Conservation (phyloP, 495 filamentous ascomycete species). For the Penicillium ochrochloron region DNA sequence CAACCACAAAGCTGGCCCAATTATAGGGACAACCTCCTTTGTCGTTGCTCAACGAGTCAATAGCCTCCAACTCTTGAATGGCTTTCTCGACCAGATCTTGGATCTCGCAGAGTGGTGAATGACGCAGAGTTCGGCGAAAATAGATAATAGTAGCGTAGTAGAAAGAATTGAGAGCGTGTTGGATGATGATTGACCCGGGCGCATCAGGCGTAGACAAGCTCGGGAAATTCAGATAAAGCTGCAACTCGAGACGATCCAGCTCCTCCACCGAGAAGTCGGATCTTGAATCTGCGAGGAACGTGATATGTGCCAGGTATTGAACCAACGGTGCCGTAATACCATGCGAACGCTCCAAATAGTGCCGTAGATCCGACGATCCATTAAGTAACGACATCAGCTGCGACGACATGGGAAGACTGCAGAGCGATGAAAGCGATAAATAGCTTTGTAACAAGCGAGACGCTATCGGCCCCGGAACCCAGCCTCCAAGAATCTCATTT, state of each 20-base stretch:
- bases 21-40: conserved; percentile 34
- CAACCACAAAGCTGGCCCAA: conserved; percentile 36
- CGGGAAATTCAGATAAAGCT: conserved; percentile 33
- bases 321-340: conserved; percentile 29
- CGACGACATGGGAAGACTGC: conserved; percentile 30
- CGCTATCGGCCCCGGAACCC: conserved; percentile 26
- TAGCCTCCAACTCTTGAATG: conserved; percentile 29
- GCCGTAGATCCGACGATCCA: conserved; percentile 23
- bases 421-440: conserved; percentile 33
- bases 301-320: conserved; percentile 29
- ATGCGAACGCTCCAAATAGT: conserved; percentile 34
- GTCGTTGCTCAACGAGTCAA: conserved; percentile 23
- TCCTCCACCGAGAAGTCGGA: conserved; percentile 13
- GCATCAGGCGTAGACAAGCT: conserved; percentile 14
- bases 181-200: conserved; percentile 25
- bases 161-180: conserved; percentile 35
- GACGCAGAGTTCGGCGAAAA: conserved; percentile 31
- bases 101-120: conserved; percentile 20
- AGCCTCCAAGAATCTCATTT: conserved; percentile 27
- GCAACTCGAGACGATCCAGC: conserved; percentile 28
- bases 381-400: conserved; percentile 27
- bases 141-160: conserved; percentile 36
- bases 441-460: conserved; percentile 34
- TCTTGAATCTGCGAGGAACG: conserved; percentile 19
- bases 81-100: conserved; percentile 36